These are phyloP conservation scores for Fagus sylvatica DNA, from an alignment of 306 rosid genomes.

Conservation along the genomic window DNA sequence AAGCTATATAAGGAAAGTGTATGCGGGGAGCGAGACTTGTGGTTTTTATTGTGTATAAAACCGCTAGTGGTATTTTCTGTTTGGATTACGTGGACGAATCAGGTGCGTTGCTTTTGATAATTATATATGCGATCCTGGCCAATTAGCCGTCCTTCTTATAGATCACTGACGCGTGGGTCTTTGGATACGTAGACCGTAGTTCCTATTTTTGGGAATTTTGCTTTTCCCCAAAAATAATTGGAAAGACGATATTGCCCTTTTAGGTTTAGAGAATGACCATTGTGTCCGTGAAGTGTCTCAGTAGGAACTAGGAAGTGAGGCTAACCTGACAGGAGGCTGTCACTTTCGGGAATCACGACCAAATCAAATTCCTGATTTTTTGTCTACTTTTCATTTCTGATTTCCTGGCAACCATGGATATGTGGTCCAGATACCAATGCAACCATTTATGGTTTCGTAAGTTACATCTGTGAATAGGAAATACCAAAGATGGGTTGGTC, in stretches of 20 bases:
- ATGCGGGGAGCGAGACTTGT: constrained; percentile 36
- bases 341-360: background rate
- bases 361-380: background rate
- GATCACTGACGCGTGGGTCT: constrained; percentile 64
- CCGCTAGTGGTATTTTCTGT: constrained; percentile 26
- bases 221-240: constrained; percentile 14
- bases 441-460: too few relatives aligned
- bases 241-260: background rate
- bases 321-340: background rate
- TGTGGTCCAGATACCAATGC: background rate
- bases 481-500: too few relatives aligned
- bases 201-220: constrained; percentile 40
- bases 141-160: constrained; percentile 33
- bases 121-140: background rate
- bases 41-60: constrained; percentile 15
- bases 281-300: background rate
- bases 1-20: constrained; percentile 75
- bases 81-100: constrained; percentile 58
- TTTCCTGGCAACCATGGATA: background rate
- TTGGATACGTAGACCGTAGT: constrained; percentile 33
- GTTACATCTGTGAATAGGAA: too few relatives aligned
- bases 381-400: too few relatives aligned
- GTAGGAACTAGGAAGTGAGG: background rate
- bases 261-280: background rate
- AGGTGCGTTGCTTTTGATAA: background rate